Conservation (phyloP, 1,139 yeast species). For the Saccharomyces hybrid region DNA sequence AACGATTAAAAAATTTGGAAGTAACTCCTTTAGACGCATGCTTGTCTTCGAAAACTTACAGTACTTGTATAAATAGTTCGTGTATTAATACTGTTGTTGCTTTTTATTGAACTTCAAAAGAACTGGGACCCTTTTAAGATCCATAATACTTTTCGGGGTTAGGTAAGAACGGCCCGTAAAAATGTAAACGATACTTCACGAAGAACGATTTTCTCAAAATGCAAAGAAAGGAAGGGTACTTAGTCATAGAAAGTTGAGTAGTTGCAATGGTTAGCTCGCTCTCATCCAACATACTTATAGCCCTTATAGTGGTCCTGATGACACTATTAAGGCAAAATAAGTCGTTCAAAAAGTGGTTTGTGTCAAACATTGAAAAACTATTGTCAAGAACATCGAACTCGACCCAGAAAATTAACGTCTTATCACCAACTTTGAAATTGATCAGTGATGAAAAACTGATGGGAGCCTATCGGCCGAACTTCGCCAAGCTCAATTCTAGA, state of each 20-base stretch:
- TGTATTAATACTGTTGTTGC: not conserved
- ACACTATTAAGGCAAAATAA: constrained; percentile 19
- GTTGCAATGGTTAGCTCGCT: not conserved
- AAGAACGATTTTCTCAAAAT: not conserved
- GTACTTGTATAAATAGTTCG: not conserved
- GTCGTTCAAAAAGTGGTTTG: constrained; percentile 18
- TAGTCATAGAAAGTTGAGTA: not conserved
- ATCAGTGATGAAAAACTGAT: not conserved
- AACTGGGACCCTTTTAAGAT: not conserved
- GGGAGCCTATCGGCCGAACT: not conserved
- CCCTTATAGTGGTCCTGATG: constrained; percentile 7
- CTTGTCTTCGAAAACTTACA: not conserved
- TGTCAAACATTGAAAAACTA: constrained; percentile 7
- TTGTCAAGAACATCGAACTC: not conserved
- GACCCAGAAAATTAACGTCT: not conserved
- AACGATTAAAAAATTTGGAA: constrained; percentile 6
- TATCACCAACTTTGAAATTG: not conserved
- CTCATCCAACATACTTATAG: not conserved
- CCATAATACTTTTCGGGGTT: not conserved
- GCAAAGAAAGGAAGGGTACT: not conserved
- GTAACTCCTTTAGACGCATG: not conserved
- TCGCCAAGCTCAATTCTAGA: not conserved
- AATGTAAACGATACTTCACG: not conserved
- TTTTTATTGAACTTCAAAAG: not conserved
- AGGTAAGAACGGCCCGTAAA: not conserved